phyloP scores from a whole-genome alignment of 768 basidiomycete genomes.

The Candolleomyces efflorescens region DNA sequence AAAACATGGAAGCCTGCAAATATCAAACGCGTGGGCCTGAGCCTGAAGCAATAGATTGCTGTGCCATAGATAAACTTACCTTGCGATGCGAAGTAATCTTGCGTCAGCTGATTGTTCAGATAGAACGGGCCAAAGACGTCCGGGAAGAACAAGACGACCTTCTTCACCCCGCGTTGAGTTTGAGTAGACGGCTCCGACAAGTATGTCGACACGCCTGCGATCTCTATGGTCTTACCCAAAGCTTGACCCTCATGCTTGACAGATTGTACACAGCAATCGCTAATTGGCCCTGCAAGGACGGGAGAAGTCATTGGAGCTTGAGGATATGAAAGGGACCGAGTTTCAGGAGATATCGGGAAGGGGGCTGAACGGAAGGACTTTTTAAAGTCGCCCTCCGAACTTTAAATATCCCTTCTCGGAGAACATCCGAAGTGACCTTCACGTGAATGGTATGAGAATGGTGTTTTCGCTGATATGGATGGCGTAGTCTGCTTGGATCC shows the following conservation, averaged over 20 bases:
- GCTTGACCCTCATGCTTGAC: conserved; percentile 51
- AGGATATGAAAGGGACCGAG: neutral
- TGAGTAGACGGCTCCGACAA: conserved; percentile 40
- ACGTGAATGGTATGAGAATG: neutral
- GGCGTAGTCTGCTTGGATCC: neutral
- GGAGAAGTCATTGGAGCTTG: conserved; percentile 11
- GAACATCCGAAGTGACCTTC: neutral
- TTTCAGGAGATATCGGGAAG: neutral
- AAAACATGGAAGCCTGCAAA: conserved; percentile 51
- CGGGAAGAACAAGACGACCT: conserved; percentile 52
- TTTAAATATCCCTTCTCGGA: neutral
- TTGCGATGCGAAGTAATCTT: conserved; percentile 59
- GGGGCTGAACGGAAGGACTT: neutral
- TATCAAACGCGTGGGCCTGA: neutral
- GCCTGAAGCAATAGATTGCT: neutral
- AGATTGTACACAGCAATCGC: conserved; percentile 49
- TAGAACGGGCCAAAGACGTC: conserved; percentile 61
- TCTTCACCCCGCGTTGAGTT: conserved; percentile 21
- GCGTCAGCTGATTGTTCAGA: conserved; percentile 53
- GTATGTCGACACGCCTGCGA: conserved; percentile 49
- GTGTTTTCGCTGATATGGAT: neutral
- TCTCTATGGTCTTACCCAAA: conserved; percentile 33
- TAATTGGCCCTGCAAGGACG: conserved; percentile 39
- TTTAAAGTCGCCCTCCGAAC: neutral
- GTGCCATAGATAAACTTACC: conserved; percentile 30